phyloP scores from a whole-genome alignment of 2,329 filamentous ascomycete genomes.

The Diplodia sapinea region DNA sequence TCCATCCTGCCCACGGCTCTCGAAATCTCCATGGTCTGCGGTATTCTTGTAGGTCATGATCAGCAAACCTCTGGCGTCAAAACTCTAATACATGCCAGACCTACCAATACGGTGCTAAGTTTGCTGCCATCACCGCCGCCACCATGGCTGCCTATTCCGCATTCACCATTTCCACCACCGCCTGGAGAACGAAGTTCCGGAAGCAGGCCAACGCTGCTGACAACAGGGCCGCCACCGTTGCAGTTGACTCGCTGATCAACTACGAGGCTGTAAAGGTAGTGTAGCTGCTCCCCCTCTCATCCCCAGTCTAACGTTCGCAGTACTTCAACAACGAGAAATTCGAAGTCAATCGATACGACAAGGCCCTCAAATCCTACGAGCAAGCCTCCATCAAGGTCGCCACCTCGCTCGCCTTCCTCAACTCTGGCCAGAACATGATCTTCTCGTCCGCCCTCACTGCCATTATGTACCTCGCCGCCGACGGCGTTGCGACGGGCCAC shows the following conservation, averaged over 20 bases:
- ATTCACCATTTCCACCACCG: slow-evolving; percentile 96
- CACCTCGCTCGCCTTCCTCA: slow-evolving; percentile 89
- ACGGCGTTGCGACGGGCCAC: slow-evolving; percentile 80
- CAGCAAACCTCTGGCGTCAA: not conserved
- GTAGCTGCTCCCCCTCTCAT: not conserved
- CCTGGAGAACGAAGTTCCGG: slow-evolving; percentile 96
- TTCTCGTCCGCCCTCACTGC: slow-evolving; percentile 91
- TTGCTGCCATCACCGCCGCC: slow-evolving; percentile 84
- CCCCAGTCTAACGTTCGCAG: slow-evolving; percentile 33
- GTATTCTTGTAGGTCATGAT: slow-evolving; percentile 69
- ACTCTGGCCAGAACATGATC: slow-evolving; percentile 95
- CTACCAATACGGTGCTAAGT: slow-evolving; percentile 91
- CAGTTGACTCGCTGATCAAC: slow-evolving; percentile 96
- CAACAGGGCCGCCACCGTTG: slow-evolving; percentile 92
- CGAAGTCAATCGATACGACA: slow-evolving; percentile 88
- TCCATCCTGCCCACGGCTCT: slow-evolving; percentile 92
- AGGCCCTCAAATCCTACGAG: slow-evolving; percentile 84
- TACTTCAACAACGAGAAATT: slow-evolving; percentile 99
- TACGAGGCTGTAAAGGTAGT: slow-evolving; percentile 89
- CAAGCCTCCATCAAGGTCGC: slow-evolving; percentile 95
- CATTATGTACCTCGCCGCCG: slow-evolving; percentile 97
- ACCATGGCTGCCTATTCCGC: slow-evolving; percentile 95
- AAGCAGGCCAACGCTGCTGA: slow-evolving; percentile 95
- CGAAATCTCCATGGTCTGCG: slow-evolving; percentile 94
- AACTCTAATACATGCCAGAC: slow-evolving; percentile 57